Evolutionary conservation across 768 basidiomycete genomes (phyloP), one percentile per base, ranked within the genome.

Genomic region (Boletus vermiculosoides): DNA sequence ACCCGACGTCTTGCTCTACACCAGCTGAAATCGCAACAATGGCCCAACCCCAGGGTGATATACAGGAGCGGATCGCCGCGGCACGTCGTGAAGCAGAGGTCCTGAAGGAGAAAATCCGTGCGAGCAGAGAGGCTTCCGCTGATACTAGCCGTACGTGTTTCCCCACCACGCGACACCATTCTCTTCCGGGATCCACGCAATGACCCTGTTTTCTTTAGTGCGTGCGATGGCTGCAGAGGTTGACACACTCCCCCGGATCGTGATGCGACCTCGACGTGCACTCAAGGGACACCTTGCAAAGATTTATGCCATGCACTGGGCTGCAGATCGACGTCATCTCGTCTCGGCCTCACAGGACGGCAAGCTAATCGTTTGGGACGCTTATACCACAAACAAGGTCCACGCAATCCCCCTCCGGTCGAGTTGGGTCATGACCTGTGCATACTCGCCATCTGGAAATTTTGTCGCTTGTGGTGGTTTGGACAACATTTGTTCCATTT

Each of bases 221-320:
- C 90, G 94, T 50, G 94, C 94, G n/a, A 97, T 98, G 94, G 94
- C 96, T 25, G 88, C 89, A 41, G 97, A 99, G 71, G 91, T 98
- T 41, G 94, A 97, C 63, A 88, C 94, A 18, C 82, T 99, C 50
- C 96, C 96, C 42, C 90, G 96, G 58, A 93, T 99, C 69, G 88
- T 96, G 39, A 95, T 99, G 92, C 91, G 93, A 66, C 92, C 94
- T 52, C 85, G 97, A 56, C 90, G 96, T 64, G 90, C 93, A 60
- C 87, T 99, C 65, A 88, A 94, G 69, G 96, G 96, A 28, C 96
- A 99, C 76, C 86, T 99, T 51, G 96, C 96, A 59, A 99, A 99
- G 82, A 98, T 99, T 70, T 99, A 99, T 73, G 96, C 96, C 47
- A 97, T 99, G 92, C 97, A 99, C 74, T 99, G 97, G 97, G 90